A percentile compares a stretch with the other conserved stretches of the same genome.
Conservation (phyloP, 2,329 filamentous ascomycete species). For the Colletotrichum spinosum region DNA sequence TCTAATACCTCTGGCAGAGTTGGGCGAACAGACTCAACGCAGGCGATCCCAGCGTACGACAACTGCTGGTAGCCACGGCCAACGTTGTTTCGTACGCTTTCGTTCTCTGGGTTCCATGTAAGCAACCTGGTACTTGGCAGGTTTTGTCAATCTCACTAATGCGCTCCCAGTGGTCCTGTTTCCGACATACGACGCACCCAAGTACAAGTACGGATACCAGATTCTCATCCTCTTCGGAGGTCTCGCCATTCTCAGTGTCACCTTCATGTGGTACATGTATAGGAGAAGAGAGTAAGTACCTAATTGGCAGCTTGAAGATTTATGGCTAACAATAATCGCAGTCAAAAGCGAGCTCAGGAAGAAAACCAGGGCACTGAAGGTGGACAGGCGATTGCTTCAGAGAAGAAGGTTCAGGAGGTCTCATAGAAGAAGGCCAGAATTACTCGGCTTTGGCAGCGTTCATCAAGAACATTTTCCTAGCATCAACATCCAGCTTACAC, state of each 20-base stretch:
- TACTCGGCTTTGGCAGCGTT: too few relatives aligned
- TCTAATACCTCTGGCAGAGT: slow-evolving; percentile 9
- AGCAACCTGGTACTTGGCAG: neutral
- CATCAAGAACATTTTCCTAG: too few relatives aligned
- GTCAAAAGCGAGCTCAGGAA: slow-evolving; percentile 7
- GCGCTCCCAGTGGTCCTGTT: slow-evolving; percentile 43
- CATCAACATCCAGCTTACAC: too few relatives aligned
- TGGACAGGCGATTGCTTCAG: neutral
- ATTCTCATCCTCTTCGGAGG: slow-evolving; percentile 47
- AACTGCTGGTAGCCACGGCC: slow-evolving; percentile 16
- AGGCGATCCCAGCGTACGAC: slow-evolving; percentile 17
- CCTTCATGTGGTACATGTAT: slow-evolving; percentile 29
- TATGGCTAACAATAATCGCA: neutral
- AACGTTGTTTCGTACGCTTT: slow-evolving; percentile 28
- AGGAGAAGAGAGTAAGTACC: slow-evolving; percentile 20
- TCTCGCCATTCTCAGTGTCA: slow-evolving; percentile 39
- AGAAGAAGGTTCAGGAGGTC: neutral
- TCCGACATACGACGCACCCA: slow-evolving; percentile 48
- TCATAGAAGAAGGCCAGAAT: neutral
- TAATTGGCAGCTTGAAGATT: fast-evolving
- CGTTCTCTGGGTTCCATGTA: slow-evolving; percentile 28
- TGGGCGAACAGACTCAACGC: slow-evolving; percentile 26
- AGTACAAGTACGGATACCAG: slow-evolving; percentile 49
- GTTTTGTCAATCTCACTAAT: neutral
- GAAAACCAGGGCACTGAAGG: neutral